Base-by-base conservation (phyloP, 805 yeast genomes). In the Kodamaea nitidulidarum region DNA sequence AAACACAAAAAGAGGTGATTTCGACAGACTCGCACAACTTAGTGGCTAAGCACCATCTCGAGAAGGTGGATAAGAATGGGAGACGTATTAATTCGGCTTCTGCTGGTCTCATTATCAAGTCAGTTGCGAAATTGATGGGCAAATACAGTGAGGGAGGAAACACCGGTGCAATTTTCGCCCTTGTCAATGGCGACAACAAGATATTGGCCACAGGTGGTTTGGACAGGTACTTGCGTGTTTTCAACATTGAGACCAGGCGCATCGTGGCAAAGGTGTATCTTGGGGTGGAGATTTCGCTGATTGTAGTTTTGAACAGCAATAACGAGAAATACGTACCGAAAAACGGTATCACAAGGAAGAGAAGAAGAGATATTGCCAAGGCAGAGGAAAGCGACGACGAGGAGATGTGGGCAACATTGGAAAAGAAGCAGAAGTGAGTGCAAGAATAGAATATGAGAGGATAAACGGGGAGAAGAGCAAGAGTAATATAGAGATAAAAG, bases 181-280 rank as follows among this genome's bases (percentile, higher is more conserved):
- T 84, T 32, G 71, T 69, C 41, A 40, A 41, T 9, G 42, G 44
- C 8, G 59, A 65, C 8, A 62, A 65, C 4, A 68, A 70, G 7
- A 54, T 82, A 20, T 52, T 90, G 6, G 80, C 80, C 2, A 71
- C 86, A 14, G 97, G 95, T 32, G 95, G 96, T 0, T 71, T 90
- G 15, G 98, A 93, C 55, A 73, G 96, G 52, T 91, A 88, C 52
- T 70, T 87, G 18, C 74, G 96, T 42, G 86, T 85, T 3, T 91
- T 76, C 60, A 83, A 88, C 44, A 55, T 79, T 4, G 63, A 63
- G 2, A 61, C 79, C 1, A 71, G 95, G 37, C 75, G 76, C 32
- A 66, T 78, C 35, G 60, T 78, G 7, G 88, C 79, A 6, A 88
- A 88, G 54, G 84, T 86, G 4, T 91, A 76, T 51, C 52, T 83